Evolutionary conservation across 2,329 filamentous ascomycete species (phyloP).

Genomic region (Dactylellina drechsleri): DNA sequence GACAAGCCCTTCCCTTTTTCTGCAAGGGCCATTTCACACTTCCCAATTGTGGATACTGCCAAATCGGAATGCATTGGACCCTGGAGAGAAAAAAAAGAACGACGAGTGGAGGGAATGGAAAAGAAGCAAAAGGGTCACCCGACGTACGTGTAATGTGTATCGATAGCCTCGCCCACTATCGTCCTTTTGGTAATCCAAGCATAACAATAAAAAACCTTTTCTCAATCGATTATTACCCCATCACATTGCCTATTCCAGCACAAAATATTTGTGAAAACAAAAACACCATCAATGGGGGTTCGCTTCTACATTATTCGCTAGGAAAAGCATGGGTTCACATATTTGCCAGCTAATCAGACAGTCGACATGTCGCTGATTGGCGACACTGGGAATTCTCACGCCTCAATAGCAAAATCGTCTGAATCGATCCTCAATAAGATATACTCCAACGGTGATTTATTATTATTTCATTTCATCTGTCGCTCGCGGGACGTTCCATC

Average conservation of each 20-base stretch:
- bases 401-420: no score
- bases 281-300: neutral
- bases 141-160: slow-evolving; percentile 17
- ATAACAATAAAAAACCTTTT: slow-evolving; percentile 21
- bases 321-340: no score
- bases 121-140: slow-evolving; percentile 9
- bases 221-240: neutral
- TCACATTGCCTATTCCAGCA: neutral
- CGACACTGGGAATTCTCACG: no score
- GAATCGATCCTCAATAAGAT: no score
- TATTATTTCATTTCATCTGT: neutral
- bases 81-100: neutral
- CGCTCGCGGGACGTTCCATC: slow-evolving; percentile 10
- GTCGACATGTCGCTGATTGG: no score
- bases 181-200: slow-evolving; percentile 14
- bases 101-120: no score
- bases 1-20: slow-evolving; percentile 2
- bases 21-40: neutral
- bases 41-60: slow-evolving; percentile 4
- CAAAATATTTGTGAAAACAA: no score
- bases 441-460: neutral
- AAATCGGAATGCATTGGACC: slow-evolving; percentile 5
- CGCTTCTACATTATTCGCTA: no score
- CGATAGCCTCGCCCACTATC: slow-evolving; percentile 15
- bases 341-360: no score